phyloP scores from a whole-genome alignment of 139 green algal genomes.

The Chlorella sp. region DNA sequence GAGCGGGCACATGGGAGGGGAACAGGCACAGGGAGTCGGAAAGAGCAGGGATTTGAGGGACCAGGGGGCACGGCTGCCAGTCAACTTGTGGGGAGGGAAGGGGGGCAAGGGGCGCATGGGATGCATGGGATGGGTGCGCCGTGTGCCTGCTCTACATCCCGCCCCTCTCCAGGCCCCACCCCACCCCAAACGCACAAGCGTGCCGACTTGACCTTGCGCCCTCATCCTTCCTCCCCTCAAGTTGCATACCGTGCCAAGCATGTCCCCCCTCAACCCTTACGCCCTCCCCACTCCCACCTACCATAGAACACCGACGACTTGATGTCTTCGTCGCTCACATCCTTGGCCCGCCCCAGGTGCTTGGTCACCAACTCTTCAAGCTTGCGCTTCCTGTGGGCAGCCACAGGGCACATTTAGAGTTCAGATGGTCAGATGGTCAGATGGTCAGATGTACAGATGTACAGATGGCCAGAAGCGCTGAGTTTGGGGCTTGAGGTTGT shows the following conservation, averaged over 20 bases:
- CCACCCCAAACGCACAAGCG: background rate
- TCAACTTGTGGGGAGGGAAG: too few relatives aligned
- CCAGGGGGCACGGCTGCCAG: too few relatives aligned
- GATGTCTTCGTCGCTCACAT: conserved; percentile 33
- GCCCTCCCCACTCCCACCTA: background rate
- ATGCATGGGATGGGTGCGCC: too few relatives aligned
- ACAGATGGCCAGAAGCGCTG: too few relatives aligned
- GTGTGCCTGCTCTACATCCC: too few relatives aligned
- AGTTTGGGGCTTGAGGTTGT: background rate
- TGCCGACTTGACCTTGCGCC: background rate
- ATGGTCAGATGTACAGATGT: too few relatives aligned
- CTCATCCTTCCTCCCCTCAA: background rate
- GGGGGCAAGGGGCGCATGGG: too few relatives aligned
- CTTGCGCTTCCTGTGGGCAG: conserved; percentile 23
- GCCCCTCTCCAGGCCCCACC: too few relatives aligned
- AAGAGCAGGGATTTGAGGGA: background rate
- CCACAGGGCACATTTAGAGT: background rate
- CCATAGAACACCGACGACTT: conserved; percentile 20
- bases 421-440: too few relatives aligned
- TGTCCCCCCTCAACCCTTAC: background rate
- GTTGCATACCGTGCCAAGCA: background rate
- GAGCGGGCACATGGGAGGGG: too few relatives aligned
- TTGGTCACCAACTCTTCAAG: conserved; percentile 35
- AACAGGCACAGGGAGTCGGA: too few relatives aligned
- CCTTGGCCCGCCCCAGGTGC: conserved; percentile 7